phyloP scores from a whole-genome alignment of 352 stramenopile genomes.

The Poterioochromonas sp. region DNA sequence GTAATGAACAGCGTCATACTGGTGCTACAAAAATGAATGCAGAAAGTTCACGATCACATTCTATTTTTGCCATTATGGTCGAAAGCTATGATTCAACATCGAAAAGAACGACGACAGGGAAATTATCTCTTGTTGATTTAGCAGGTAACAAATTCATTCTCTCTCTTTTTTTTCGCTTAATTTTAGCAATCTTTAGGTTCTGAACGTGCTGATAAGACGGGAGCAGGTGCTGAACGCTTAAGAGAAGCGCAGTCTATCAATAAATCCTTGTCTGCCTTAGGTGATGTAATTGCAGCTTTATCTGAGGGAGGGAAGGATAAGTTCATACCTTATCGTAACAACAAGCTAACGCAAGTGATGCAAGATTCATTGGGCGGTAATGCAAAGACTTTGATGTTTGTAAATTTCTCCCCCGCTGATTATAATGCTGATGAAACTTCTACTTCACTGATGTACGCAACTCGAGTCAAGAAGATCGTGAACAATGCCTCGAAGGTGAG shows the following conservation, averaged over 20 bases:
- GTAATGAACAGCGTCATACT: conserved; percentile 74
- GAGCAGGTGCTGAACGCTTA: conserved; percentile 6
- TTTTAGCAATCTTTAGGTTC: neutral
- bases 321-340: conserved; percentile 78
- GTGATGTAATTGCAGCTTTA: conserved; percentile 77
- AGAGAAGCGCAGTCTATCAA: conserved; percentile 79
- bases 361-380: conserved; percentile 54
- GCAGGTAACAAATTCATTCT: conserved; percentile 35
- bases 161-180: neutral
- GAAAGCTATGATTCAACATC: conserved; percentile 73
- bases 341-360: conserved; percentile 69
- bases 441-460: conserved; percentile 47
- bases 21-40: conserved; percentile 83
- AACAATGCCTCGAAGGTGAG: conserved; percentile 48
- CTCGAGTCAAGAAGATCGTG: conserved; percentile 50
- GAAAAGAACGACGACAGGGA: conserved; percentile 53
- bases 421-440: conserved; percentile 50
- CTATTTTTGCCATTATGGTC: conserved; percentile 46
- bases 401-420: conserved; percentile 45
- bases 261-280: conserved; percentile 70
- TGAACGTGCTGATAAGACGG: conserved; percentile 28
- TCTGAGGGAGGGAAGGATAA: conserved; percentile 56
- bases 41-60: conserved; percentile 49
- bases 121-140: conserved; percentile 52
- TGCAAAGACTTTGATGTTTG: conserved; percentile 50